phyloP scores from a whole-genome alignment of 83 land plant species.

The Diphasiastrum complanatum region DNA sequence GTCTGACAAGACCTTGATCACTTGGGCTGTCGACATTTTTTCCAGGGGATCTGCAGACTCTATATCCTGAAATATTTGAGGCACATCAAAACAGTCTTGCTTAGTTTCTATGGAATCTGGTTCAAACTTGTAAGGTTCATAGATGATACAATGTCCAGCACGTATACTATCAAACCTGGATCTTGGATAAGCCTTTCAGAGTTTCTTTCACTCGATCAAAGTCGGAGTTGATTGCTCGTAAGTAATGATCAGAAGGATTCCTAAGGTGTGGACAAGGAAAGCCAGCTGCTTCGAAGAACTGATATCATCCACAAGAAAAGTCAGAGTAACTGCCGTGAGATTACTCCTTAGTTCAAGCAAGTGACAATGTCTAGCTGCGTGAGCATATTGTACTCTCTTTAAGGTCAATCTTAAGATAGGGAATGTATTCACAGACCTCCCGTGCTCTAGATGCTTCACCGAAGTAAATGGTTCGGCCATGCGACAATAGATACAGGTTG shows the following conservation, averaged over 20 bases:
- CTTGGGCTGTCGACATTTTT: constrained; percentile 16
- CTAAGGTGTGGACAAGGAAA: constrained; percentile 31
- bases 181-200: constrained; percentile 6
- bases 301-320: background rate
- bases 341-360: no score
- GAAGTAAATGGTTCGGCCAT: constrained; percentile 21
- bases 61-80: constrained; percentile 6
- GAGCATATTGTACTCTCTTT: no score
- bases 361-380: no score
- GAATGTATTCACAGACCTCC: constrained; percentile 13
- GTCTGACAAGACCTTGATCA: constrained; percentile 14
- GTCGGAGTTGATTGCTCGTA: constrained; percentile 28
- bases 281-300: constrained; percentile 30
- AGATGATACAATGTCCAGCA: background rate
- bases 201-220: constrained; percentile 23
- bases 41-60: constrained; percentile 9
- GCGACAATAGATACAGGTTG: constrained; percentile 21
- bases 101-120: background rate
- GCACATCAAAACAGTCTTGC: no score
- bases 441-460: constrained; percentile 21
- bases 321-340: no score
- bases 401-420: no score
- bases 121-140: background rate
- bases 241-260: constrained; percentile 30
- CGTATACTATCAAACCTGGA: background rate